Evolutionary conservation across 2,329 filamentous ascomycete genomes (phyloP).

Genomic region (Kalmusia sp.): DNA sequence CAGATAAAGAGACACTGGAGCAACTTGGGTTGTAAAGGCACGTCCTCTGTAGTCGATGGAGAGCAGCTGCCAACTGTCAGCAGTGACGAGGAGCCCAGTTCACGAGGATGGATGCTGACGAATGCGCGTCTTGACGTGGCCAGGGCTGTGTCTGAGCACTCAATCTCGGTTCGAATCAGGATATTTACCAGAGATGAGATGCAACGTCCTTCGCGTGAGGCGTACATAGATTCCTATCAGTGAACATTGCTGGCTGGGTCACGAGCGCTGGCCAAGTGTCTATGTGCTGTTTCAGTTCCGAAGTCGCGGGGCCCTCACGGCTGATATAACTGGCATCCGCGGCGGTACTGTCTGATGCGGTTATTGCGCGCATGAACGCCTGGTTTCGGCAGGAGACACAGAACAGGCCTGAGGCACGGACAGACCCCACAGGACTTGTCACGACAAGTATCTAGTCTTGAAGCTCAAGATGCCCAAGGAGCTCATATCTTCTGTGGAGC

Average conservation of each 20-base stretch:
- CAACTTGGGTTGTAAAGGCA: too few relatives aligned
- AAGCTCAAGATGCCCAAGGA: too few relatives aligned
- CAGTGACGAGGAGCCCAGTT: not conserved
- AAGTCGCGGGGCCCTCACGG: not conserved
- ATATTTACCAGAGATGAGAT: constrained; percentile 7
- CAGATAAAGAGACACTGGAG: too few relatives aligned
- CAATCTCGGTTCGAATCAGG: constrained; percentile 9
- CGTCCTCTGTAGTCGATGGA: too few relatives aligned
- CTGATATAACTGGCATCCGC: constrained; percentile 6
- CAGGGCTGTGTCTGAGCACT: not conserved
- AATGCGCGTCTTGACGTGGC: not conserved
- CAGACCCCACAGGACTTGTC: not conserved
- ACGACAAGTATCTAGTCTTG: too few relatives aligned
- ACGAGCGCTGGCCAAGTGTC: not conserved
- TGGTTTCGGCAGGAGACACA: constrained; percentile 11
- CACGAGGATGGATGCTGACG: not conserved
- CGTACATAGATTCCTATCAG: not conserved
- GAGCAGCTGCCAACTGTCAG: not conserved
- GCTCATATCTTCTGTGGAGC: constrained; percentile 2
- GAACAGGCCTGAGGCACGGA: not conserved
- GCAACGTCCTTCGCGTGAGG: constrained; percentile 3
- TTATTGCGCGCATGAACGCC: constrained; percentile 14
- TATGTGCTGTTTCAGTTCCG: constrained; percentile 6
- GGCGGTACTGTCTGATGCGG: not conserved
- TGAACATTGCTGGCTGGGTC: not conserved